A percentile compares a stretch with the other conserved stretches of the same genome.
Conservation (phyloP, 805 yeast genomes). For the Metschnikowia noctiluminum region DNA sequence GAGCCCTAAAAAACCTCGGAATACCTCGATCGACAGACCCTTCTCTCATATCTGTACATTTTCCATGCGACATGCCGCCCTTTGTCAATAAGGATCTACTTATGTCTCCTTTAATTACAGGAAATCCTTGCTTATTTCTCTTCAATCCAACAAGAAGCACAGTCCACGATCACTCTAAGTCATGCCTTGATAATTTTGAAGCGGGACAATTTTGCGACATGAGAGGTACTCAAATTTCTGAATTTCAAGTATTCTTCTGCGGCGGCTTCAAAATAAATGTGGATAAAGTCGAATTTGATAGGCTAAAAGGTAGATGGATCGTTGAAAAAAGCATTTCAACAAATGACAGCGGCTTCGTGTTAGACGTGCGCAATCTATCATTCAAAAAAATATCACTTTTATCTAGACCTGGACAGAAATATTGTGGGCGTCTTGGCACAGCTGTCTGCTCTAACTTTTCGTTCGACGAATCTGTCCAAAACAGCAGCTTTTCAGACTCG, state of each 20-base stretch:
- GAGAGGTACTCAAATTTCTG: slow-evolving; percentile 47
- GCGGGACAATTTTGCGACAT: slow-evolving; percentile 55
- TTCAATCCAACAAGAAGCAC: slow-evolving; percentile 34
- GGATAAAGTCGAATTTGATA: slow-evolving; percentile 22
- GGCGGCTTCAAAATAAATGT: slow-evolving; percentile 60
- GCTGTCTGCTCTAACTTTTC: slow-evolving; percentile 20
- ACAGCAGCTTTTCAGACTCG: neutral
- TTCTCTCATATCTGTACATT: slow-evolving; percentile 32
- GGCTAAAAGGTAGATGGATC: slow-evolving; percentile 32
- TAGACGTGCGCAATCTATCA: slow-evolving; percentile 48
- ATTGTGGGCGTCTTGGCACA: slow-evolving; percentile 31
- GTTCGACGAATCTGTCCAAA: neutral
- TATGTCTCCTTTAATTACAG: slow-evolving; percentile 44
- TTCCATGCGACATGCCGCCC: slow-evolving; percentile 40
- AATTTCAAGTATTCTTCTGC: slow-evolving; percentile 55
- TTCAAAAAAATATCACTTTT: slow-evolving; percentile 44
- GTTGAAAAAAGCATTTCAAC: slow-evolving; percentile 42
- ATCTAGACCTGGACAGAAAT: slow-evolving; percentile 16
- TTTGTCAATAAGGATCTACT: slow-evolving; percentile 32
- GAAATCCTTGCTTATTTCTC: slow-evolving; percentile 23
- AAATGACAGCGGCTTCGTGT: slow-evolving; percentile 55
- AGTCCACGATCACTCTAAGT: slow-evolving; percentile 25
- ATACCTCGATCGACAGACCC: slow-evolving; percentile 30
- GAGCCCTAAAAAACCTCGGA: slow-evolving; percentile 26
- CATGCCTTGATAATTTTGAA: slow-evolving; percentile 27